Base-by-base conservation (phyloP, 176 grass and related monocot genomes). In the Raddia distichophylla region DNA sequence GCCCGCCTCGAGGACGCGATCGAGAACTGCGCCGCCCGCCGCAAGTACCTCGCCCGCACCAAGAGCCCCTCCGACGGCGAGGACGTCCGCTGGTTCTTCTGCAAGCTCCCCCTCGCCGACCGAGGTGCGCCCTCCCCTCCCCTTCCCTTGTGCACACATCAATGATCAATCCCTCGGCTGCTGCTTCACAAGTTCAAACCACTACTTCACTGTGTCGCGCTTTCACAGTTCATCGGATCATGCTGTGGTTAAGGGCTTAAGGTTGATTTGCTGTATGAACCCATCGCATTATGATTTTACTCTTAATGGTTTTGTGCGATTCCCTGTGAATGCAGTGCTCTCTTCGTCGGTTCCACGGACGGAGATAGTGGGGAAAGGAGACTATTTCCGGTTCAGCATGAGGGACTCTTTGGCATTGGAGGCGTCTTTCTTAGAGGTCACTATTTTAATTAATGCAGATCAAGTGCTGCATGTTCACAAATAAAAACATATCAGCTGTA, bases 21-120 rank as follows among this genome's bases (percentile, higher is more conserved):
- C 77, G 91, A 93, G 72, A 52, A 93, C 64, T 93, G 84, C 58
- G 86, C 90, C 14, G 96, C 90, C 35, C 90, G 87, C 5, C 82
- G 78, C 69, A 99, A 99, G 80, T 99, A 99, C 82, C 90, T 91
- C 11, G 91, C 96, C 51, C 85, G 73, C 85, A 98, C 96, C 45
- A 95, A 91, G 73, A 98, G 96, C 89, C 90, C 93, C 72, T 98
- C 96, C 37, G 93, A 95, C 59, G 90, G 93, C 42, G 79, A 93
- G 44, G 93, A 95, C 59, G 89, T 98, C 43, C 90, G 96, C 42
- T 98, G 93, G 96, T 98, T 91, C 86, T 98, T 95, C 74, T 95
- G 90, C 90, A 98, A 95, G 84, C 75, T 95, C 66, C 96, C 93
- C 40, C 93, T 98, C 8, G 86, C 40, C 34, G 84, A 93, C 49